phyloP scores from a whole-genome alignment of 73 alveolate genomes.

The Halteria grandinella region DNA sequence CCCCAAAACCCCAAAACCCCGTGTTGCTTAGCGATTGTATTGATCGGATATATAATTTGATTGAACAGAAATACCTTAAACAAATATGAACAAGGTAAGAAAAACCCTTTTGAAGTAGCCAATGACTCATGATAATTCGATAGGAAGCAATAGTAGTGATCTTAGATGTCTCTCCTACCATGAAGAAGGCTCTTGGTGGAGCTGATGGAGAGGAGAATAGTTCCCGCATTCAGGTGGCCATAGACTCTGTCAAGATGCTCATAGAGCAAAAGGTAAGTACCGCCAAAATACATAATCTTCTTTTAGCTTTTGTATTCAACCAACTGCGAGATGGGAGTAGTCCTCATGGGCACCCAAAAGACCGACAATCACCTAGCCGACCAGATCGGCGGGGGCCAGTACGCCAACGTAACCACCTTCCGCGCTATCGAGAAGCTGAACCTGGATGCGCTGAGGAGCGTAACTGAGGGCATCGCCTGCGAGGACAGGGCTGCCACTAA shows the following conservation, averaged over 20 bases:
- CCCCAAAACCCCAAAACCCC: too few relatives aligned
- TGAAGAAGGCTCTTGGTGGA: slow-evolving; percentile 49
- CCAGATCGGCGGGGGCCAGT: slow-evolving; percentile 60
- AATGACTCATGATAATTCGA: neutral
- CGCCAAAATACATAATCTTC: neutral
- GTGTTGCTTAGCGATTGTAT: too few relatives aligned
- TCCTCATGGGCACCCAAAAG: slow-evolving; percentile 73
- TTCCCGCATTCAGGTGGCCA: slow-evolving; percentile 71
- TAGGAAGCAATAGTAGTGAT: slow-evolving; percentile 82
- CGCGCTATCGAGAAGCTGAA: slow-evolving; percentile 64
- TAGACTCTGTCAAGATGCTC: slow-evolving; percentile 74
- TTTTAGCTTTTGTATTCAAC: slow-evolving; percentile 66
- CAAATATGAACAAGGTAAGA: neutral
- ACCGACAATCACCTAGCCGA: slow-evolving; percentile 70
- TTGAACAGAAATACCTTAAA: too few relatives aligned
- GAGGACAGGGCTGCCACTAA: slow-evolving; percentile 52
- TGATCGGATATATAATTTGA: too few relatives aligned
- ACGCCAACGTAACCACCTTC: slow-evolving; percentile 68
- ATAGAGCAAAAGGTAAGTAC: slow-evolving; percentile 68
- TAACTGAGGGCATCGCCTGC: slow-evolving; percentile 21
- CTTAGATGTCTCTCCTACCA: slow-evolving; percentile 78
- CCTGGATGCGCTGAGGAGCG: slow-evolving; percentile 48
- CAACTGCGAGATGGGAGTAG: slow-evolving; percentile 78
- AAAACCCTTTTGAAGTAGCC: neutral
- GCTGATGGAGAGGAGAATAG: slow-evolving; percentile 28